Evolutionary conservation across 1,284 basidiomycete genomes (phyloP).

Genomic region (Termitomyces sp.): DNA sequence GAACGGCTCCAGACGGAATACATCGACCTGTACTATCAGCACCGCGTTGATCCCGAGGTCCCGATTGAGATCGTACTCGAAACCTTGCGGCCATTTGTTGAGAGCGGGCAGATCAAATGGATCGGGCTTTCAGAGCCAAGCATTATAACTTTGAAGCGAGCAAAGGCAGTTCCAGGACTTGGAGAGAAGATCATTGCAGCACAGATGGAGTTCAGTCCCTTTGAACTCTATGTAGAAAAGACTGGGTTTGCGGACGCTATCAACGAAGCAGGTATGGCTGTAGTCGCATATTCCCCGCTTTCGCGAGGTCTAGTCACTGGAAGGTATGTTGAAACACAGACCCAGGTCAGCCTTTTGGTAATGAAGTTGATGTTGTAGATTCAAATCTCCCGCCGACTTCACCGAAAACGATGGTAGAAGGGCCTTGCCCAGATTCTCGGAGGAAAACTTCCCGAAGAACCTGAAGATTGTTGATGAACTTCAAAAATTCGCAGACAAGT

Average conservation of each 20-base stretch:
- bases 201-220: constrained; percentile 42
- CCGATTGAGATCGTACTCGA: constrained; percentile 40
- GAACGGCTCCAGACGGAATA: constrained; percentile 24
- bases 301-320: constrained; percentile 21
- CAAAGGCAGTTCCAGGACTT: constrained; percentile 26
- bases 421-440: constrained; percentile 22
- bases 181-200: constrained; percentile 33
- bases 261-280: constrained; percentile 18
- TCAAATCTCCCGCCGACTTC: constrained; percentile 21
- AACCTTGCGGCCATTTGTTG: constrained; percentile 31
- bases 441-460: constrained; percentile 44
- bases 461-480: constrained; percentile 30
- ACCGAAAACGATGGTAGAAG: constrained; percentile 17
- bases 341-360: background rate
- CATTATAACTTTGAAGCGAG: constrained; percentile 38
- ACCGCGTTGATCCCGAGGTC: constrained; percentile 31
- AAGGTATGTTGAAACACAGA: constrained; percentile 6
- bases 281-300: constrained; percentile 23
- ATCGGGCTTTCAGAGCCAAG: constrained; percentile 40
- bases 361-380: constrained; percentile 9
- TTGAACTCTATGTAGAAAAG: constrained; percentile 20
- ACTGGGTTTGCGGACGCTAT: constrained; percentile 16
- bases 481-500: constrained; percentile 25
- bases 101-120: constrained; percentile 34
- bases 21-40: constrained; percentile 35